A percentile compares a stretch with the other conserved stretches of the same genome.
These are phyloP conservation scores for Alternaria brassicae DNA, from an alignment of 2,329 filamentous ascomycete genomes.

Conservation along the genomic window DNA sequence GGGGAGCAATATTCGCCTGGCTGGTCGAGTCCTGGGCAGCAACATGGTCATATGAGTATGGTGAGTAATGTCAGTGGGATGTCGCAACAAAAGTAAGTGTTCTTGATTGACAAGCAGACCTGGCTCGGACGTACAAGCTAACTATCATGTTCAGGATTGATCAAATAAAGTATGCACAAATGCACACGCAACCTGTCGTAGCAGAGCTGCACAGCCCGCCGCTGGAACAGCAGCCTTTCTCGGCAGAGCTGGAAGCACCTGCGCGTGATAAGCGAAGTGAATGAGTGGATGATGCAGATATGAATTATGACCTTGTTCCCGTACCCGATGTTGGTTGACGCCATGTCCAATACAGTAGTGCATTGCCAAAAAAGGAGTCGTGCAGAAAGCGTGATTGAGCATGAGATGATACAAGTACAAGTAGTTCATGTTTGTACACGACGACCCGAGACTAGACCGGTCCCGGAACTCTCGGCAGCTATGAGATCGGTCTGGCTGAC, in stretches of 20 bases:
- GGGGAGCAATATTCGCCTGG: conserved; percentile 33
- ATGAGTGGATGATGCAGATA: not conserved
- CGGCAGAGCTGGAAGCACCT: conserved; percentile 37
- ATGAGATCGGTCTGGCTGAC: not conserved
- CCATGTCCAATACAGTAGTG: not conserved
- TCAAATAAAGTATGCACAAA: conserved; percentile 29
- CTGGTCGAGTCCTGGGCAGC: conserved; percentile 28
- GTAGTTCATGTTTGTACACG: not conserved
- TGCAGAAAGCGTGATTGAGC: not conserved
- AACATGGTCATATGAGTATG: conserved; percentile 28
- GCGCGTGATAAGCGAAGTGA: conserved; percentile 11
- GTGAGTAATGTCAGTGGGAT: conserved; percentile 27
- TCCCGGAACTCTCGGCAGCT: not conserved
- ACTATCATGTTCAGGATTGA: conserved; percentile 22
- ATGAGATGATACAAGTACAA: not conserved
- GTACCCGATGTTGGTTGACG: not conserved
- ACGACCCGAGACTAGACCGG: not conserved
- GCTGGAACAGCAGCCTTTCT: conserved; percentile 29
- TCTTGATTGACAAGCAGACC: not conserved
- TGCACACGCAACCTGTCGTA: conserved; percentile 9
- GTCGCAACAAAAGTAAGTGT: conserved; percentile 36
- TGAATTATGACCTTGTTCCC: not conserved
- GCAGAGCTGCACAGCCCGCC: conserved; percentile 36
- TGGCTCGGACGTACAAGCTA: not conserved
- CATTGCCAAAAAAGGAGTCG: not conserved